Evolutionary conservation across 1,284 basidiomycete species (phyloP).

Genomic region (Malassezia japonica): DNA sequence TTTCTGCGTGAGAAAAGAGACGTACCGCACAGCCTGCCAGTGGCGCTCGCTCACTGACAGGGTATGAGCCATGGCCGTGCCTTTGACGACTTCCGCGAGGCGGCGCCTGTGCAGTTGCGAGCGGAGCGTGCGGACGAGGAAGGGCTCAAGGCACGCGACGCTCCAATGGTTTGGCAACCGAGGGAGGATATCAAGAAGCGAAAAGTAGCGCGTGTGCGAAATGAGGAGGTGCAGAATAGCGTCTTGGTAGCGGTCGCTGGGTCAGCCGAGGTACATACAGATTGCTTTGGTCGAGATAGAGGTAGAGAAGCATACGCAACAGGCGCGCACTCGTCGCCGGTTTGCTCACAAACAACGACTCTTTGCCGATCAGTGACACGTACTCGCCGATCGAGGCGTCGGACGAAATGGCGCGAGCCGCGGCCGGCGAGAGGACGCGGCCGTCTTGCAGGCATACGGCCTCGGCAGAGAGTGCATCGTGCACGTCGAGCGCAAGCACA

Average conservation of each 20-base stretch:
- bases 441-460: slow-evolving; percentile 35
- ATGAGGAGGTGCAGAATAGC: slow-evolving; percentile 35
- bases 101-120: slow-evolving; percentile 23
- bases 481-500: slow-evolving; percentile 25
- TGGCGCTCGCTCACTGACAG: slow-evolving; percentile 26
- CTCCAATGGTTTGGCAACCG: slow-evolving; percentile 33
- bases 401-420: slow-evolving; percentile 22
- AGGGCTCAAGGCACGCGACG: slow-evolving; percentile 28
- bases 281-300: neutral
- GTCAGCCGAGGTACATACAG: neutral
- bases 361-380: neutral
- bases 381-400: slow-evolving; percentile 1
- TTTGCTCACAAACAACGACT: neutral
- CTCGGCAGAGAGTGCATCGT: slow-evolving; percentile 36
- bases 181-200: slow-evolving; percentile 25
- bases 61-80: slow-evolving; percentile 26
- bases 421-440: slow-evolving; percentile 26
- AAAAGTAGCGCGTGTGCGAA: slow-evolving; percentile 28
- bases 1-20: slow-evolving; percentile 1
- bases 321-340: neutral
- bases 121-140: slow-evolving; percentile 28
- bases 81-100: slow-evolving; percentile 25
- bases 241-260: slow-evolving; percentile 20
- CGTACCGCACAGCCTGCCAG: slow-evolving; percentile 25
- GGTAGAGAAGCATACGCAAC: neutral